These are phyloP conservation scores for Cetraspora pellucida DNA, from an alignment of 192 early-diverging fungal species.

Conservation along the genomic window DNA sequence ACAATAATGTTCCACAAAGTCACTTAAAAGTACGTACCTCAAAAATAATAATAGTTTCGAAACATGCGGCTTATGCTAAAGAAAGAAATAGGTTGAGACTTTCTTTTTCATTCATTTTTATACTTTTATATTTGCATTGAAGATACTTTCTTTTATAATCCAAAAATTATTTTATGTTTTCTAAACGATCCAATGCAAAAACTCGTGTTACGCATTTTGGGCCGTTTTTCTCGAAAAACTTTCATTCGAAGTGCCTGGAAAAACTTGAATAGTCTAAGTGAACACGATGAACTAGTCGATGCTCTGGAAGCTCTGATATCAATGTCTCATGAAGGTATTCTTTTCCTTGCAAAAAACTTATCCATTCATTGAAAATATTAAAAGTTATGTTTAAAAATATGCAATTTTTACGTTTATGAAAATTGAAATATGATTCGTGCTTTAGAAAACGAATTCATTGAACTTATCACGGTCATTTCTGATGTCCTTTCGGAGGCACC, in stretches of 20 bases:
- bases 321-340: constrained; percentile 41
- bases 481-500: constrained; percentile 46
- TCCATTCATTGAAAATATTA: constrained; percentile 1
- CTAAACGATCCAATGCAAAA: constrained; percentile 10
- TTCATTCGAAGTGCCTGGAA: constrained; percentile 49
- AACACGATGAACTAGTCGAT: constrained; percentile 45
- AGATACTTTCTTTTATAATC: too few relatives aligned
- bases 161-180: too few relatives aligned
- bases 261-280: constrained; percentile 50
- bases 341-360: not conserved
- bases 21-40: too few relatives aligned
- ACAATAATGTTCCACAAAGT: too few relatives aligned
- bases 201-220: constrained; percentile 15
- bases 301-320: constrained; percentile 50
- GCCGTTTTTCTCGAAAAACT: constrained; percentile 21
- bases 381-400: not conserved
- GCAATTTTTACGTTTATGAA: not conserved
- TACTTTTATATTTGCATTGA: too few relatives aligned
- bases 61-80: too few relatives aligned
- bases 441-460: constrained; percentile 42
- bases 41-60: too few relatives aligned
- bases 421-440: not conserved
- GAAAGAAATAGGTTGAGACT: too few relatives aligned
- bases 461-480: constrained; percentile 49
- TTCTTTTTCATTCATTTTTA: too few relatives aligned